Percentiles rank a stretch among this genome's conserved stretches.
These are phyloP conservation scores for Kalmanozyma brasiliensis DNA, from an alignment of 1,284 basidiomycete genomes.

Conservation along the genomic window DNA sequence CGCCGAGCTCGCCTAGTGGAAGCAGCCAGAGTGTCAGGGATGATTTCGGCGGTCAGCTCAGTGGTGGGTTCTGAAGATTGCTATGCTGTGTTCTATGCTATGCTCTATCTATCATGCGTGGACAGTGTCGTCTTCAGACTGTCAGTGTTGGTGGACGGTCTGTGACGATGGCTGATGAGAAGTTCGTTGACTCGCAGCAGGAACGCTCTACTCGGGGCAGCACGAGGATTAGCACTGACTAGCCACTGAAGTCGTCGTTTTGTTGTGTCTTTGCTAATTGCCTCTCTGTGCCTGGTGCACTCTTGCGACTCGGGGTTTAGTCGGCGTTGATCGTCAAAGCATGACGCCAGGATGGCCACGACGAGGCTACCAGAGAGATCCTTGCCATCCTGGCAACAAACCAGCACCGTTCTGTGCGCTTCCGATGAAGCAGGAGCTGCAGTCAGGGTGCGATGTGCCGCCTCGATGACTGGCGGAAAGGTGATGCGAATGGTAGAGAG, in stretches of 20 bases:
- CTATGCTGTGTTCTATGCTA: background rate
- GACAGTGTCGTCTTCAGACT: no score
- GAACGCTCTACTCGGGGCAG: constrained; percentile 80
- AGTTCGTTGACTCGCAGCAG: constrained; percentile 82
- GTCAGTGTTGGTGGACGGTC: constrained; percentile 40
- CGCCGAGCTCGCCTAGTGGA: constrained; percentile 22
- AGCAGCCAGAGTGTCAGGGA: constrained; percentile 70
- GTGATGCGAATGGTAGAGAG: constrained; percentile 25
- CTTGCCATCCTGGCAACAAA: constrained; percentile 40
- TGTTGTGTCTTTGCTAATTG: constrained; percentile 73
- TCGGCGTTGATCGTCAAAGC: constrained; percentile 61
- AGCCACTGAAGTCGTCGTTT: constrained; percentile 82
- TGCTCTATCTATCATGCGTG: background rate
- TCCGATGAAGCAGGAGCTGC: background rate
- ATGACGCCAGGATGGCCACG: constrained; percentile 40
- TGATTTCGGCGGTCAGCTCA: constrained; percentile 70
- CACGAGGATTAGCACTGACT: constrained; percentile 76
- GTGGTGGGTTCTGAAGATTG: constrained; percentile 16
- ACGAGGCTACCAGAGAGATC: constrained; percentile 40
- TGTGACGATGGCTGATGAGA: constrained; percentile 77
- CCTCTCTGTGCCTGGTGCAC: background rate
- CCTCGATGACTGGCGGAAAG: constrained; percentile 38
- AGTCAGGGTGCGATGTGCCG: constrained; percentile 17
- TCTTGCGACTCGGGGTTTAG: constrained; percentile 8
- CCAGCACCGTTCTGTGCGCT: constrained; percentile 9